Conservation (phyloP, 768 basidiomycete species). For the Rossbeevera mucosa region DNA sequence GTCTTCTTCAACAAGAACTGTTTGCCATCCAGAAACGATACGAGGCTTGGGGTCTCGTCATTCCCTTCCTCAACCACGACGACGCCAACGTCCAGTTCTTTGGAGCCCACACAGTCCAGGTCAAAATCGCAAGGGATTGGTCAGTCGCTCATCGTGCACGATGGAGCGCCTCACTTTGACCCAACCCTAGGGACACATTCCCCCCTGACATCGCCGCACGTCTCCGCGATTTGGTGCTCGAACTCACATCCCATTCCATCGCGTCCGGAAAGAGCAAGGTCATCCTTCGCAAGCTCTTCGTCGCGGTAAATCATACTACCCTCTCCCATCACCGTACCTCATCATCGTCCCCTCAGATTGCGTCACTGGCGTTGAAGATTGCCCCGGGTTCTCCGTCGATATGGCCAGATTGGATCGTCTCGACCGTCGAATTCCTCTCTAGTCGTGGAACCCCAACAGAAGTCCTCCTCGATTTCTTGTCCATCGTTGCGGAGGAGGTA, state of each 20-base stretch:
- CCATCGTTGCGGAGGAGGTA: constrained; percentile 83
- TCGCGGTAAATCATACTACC: constrained; percentile 52
- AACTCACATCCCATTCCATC: constrained; percentile 64
- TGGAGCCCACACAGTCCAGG: constrained; percentile 89
- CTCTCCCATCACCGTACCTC: background rate
- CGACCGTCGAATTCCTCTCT: constrained; percentile 59
- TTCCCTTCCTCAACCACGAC: constrained; percentile 65
- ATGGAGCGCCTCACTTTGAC: constrained; percentile 4
- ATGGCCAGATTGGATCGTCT: constrained; percentile 76
- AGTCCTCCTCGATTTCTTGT: constrained; percentile 66
- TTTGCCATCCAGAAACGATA: constrained; percentile 72
- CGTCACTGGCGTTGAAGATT: constrained; percentile 68
- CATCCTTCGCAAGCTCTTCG: constrained; percentile 83
- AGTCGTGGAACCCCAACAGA: constrained; percentile 54
- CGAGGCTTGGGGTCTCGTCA: constrained; percentile 81
- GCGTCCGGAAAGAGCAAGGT: constrained; percentile 56
- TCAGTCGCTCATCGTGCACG: constrained; percentile 32
- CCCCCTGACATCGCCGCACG: constrained; percentile 54
- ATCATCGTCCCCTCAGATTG: constrained; percentile 38
- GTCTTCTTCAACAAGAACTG: constrained; percentile 63
- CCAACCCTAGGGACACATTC: constrained; percentile 59
- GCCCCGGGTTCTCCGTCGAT: constrained; percentile 51
- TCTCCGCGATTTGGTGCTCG: constrained; percentile 64
- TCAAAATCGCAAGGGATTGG: constrained; percentile 94
- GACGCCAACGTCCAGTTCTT: constrained; percentile 91